Percentiles rank a stretch among this genome's conserved stretches.
These are phyloP conservation scores for Collybia sordida DNA, from an alignment of 768 basidiomycete species.

Conservation along the genomic window DNA sequence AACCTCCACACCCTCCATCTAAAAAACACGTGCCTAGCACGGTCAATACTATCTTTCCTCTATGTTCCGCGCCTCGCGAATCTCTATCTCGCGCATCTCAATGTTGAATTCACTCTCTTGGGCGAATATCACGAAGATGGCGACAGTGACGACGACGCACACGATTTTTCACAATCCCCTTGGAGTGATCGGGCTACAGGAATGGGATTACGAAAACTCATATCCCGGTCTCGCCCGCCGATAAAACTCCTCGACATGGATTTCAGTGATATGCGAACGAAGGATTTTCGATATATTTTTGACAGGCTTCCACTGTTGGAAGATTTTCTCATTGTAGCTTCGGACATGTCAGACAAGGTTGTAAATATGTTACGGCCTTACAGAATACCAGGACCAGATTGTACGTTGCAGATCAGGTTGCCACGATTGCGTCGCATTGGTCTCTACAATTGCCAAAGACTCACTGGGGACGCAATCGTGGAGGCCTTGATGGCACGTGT, in stretches of 20 bases:
- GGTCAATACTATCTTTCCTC: constrained; percentile 65
- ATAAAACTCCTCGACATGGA: constrained; percentile 73
- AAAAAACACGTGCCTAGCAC: constrained; percentile 59
- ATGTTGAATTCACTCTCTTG: constrained; percentile 54
- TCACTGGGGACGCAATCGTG: constrained; percentile 60
- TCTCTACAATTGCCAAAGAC: constrained; percentile 60
- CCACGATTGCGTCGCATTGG: constrained; percentile 53
- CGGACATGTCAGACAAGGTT: constrained; percentile 79
- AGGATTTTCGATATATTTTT: constrained; percentile 74
- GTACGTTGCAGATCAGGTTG: constrained; percentile 40
- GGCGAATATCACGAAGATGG: constrained; percentile 48
- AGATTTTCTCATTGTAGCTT: constrained; percentile 73
- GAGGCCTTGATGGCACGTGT: constrained; percentile 50
- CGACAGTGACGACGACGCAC: constrained; percentile 73
- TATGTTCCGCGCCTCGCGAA: constrained; percentile 57
- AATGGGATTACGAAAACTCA: constrained; percentile 71
- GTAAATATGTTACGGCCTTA: constrained; percentile 56
- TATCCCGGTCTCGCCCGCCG: constrained; percentile 61
- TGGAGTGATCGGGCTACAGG: constrained; percentile 78
- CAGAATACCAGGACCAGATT: constrained; percentile 7
- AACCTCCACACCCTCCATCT: constrained; percentile 57
- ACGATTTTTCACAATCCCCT: constrained; percentile 75
- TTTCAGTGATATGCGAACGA: constrained; percentile 80
- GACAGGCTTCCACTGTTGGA: constrained; percentile 50
- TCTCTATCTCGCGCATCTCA: constrained; percentile 65